Evolutionary conservation across 805 yeast genomes (phyloP).

Genomic region (Scheffersomyces ergatensis): DNA sequence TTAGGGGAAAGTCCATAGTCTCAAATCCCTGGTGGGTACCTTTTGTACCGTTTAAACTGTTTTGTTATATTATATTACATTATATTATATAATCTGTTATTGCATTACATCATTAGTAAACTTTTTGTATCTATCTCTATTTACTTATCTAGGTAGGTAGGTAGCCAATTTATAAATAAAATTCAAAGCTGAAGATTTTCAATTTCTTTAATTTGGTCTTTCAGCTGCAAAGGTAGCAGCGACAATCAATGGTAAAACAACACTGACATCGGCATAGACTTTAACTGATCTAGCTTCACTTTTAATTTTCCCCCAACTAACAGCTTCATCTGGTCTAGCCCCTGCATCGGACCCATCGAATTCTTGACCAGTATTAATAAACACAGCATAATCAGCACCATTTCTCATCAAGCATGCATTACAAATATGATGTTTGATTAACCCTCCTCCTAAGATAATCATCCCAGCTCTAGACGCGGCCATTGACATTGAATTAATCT

Average conservation of each 20-base stretch:
- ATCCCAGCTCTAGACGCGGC: slow-evolving; percentile 93
- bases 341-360: slow-evolving; percentile 99
- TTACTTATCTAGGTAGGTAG: no score
- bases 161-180: no score
- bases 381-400: slow-evolving; percentile 98
- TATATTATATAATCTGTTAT: no score
- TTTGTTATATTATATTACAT: no score
- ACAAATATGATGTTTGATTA: slow-evolving; percentile 94
- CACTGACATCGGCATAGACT: slow-evolving; percentile 91
- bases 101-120: no score
- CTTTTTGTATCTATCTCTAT: no score
- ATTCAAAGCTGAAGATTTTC: no score
- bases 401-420: slow-evolving; percentile 99
- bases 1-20: no score
- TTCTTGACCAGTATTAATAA: slow-evolving; percentile 97
- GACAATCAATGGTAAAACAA: slow-evolving; percentile 92
- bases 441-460: slow-evolving; percentile 95
- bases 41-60: no score
- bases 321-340: slow-evolving; percentile 98
- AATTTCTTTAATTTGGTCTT: slow-evolving; percentile 15
- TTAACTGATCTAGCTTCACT: slow-evolving; percentile 90
- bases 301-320: slow-evolving; percentile 98
- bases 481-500: slow-evolving; percentile 91
- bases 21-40: no score
- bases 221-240: slow-evolving; percentile 92